Conservation (phyloP, 768 basidiomycete genomes). For the Asterophora lycoperdoides region DNA sequence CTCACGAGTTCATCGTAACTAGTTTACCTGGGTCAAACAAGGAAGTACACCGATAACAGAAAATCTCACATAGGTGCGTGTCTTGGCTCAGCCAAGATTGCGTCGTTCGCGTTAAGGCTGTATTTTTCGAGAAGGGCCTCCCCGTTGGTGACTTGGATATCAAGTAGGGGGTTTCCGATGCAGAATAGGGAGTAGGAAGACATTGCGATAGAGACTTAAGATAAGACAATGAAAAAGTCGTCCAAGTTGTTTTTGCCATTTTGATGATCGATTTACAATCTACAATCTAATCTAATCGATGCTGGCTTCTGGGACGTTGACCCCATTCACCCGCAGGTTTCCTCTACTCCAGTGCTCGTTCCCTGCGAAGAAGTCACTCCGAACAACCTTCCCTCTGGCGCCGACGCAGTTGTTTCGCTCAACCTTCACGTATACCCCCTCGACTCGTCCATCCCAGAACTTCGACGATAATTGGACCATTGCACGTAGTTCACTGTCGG, state of each 20-base stretch:
- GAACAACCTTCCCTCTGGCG: slow-evolving; percentile 50
- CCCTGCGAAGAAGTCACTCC: slow-evolving; percentile 57
- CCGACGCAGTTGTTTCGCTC: slow-evolving; percentile 39
- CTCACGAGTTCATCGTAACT: slow-evolving; percentile 89
- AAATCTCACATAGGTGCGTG: slow-evolving; percentile 75
- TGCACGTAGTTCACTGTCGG: slow-evolving; percentile 32
- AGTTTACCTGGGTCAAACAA: slow-evolving; percentile 4
- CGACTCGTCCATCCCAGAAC: slow-evolving; percentile 46
- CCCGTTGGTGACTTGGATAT: slow-evolving; percentile 88
- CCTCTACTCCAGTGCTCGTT: slow-evolving; percentile 59
- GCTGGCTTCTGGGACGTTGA: slow-evolving; percentile 12
- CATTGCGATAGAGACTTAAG: slow-evolving; percentile 25
- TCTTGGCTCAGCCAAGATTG: slow-evolving; percentile 89
- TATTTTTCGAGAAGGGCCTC: slow-evolving; percentile 88
- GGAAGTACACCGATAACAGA: background rate
- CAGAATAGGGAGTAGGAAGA: slow-evolving; percentile 71
- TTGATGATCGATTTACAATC: slow-evolving; percentile 14
- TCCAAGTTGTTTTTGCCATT: too few species aligned
- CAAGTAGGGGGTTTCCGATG: slow-evolving; percentile 94
- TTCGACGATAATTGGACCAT: slow-evolving; percentile 44
- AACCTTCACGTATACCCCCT: slow-evolving; percentile 57
- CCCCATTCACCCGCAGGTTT: slow-evolving; percentile 32
- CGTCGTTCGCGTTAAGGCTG: slow-evolving; percentile 88
- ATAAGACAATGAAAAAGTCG: slow-evolving; percentile 4
- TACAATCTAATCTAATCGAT: slow-evolving; percentile 26